Percentiles rank a stretch among this genome's conserved stretches.
phyloP scores from a whole-genome alignment of 768 basidiomycete genomes.

The Russula earlei region DNA sequence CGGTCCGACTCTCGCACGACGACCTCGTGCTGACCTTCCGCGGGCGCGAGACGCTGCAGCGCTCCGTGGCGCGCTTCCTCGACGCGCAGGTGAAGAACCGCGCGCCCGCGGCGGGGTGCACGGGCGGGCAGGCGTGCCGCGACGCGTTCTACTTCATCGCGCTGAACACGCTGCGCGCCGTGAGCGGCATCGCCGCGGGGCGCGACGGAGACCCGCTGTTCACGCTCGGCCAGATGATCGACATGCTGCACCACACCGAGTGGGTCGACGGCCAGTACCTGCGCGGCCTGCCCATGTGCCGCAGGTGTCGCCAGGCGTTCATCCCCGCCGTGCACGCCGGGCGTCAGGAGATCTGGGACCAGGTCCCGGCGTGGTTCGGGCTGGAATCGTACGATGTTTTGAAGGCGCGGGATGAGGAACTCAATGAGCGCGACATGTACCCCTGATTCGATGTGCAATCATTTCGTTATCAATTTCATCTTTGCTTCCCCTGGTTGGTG shows the following conservation, averaged over 20 bases:
- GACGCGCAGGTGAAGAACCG: constrained; percentile 43
- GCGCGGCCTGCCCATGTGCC: constrained; percentile 48
- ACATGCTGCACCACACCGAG: constrained; percentile 64
- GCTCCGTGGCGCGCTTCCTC: constrained; percentile 54
- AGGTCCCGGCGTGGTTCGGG: constrained; percentile 53
- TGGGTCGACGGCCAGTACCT: constrained; percentile 49
- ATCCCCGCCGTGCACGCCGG: constrained; percentile 33
- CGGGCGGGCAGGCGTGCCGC: constrained; percentile 36
- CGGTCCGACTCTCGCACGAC: constrained; percentile 29
- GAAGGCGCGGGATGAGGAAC: constrained; percentile 15
- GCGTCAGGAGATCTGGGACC: constrained; percentile 51
- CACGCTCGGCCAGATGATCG: constrained; percentile 56
- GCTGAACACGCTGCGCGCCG: constrained; percentile 59
- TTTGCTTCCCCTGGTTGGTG: background rate
- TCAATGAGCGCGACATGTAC: constrained; percentile 12
- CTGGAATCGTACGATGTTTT: constrained; percentile 4
- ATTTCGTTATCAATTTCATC: background rate
- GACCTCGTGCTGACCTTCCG: constrained; percentile 37
- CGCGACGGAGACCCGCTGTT: constrained; percentile 68
- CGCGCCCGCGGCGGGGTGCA: constrained; percentile 40
- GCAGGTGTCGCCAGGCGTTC: constrained; percentile 42
- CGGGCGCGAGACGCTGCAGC: constrained; percentile 58
- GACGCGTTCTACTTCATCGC: constrained; percentile 72
- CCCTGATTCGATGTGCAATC: background rate
- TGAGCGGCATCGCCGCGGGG: constrained; percentile 62